A percentile compares a stretch with the other conserved stretches of the same genome.
phyloP scores from a whole-genome alignment of 2,329 filamentous ascomycete genomes.

The Diaporthe velutina region DNA sequence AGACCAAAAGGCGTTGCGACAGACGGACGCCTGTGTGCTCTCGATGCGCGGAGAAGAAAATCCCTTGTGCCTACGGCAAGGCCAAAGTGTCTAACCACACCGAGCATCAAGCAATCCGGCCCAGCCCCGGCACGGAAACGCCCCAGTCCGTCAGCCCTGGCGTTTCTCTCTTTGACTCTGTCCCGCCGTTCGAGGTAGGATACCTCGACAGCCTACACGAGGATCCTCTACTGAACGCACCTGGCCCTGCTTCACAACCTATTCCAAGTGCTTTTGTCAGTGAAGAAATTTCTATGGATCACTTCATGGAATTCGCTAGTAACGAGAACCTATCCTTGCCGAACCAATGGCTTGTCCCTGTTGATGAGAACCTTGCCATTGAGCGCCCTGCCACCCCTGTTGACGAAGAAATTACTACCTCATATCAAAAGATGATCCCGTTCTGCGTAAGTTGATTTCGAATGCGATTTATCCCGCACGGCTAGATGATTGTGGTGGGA shows the following conservation, averaged over 20 bases:
- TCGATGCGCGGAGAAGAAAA: conserved; percentile 52
- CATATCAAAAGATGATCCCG: conserved; percentile 10
- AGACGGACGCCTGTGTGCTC: conserved; percentile 53
- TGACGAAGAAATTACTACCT: not conserved
- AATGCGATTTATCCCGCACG: accelerated
- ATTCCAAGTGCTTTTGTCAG: not conserved
- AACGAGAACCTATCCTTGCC: too few relatives aligned
- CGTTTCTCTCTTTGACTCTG: not conserved
- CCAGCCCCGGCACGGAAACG: too few relatives aligned
- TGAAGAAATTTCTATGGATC: not conserved
- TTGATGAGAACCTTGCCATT: not conserved
- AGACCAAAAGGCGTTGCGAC: conserved; percentile 55
- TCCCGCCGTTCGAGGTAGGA: not conserved
- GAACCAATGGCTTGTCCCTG: not conserved
- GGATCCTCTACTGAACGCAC: not conserved
- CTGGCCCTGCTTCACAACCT: not conserved
- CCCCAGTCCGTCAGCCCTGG: not conserved
- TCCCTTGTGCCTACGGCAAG: conserved; percentile 48
- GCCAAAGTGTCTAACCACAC: not conserved
- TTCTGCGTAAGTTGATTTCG: not conserved
- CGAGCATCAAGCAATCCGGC: too few relatives aligned
- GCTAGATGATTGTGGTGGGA: not conserved
- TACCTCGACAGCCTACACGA: not conserved
- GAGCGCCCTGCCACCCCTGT: not conserved
- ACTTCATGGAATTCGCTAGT: not conserved